phyloP scores from a whole-genome alignment of 1,284 basidiomycete species.

The Coniophora puteana region DNA sequence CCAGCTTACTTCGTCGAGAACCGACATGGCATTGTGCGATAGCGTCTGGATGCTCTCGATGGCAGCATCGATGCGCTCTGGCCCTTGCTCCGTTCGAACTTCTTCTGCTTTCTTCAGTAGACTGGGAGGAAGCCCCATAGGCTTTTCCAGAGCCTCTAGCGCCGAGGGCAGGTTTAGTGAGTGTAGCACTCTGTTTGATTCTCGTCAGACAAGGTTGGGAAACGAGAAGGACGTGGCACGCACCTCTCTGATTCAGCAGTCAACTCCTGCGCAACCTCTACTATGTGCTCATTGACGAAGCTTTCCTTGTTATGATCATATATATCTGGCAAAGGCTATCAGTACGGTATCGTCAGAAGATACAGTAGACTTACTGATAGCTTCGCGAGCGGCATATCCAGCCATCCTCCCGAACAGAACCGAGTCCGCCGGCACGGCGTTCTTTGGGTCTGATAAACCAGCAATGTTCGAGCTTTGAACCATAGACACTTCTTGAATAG shows the following conservation, averaged over 20 bases:
- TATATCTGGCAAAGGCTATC: conserved; percentile 51
- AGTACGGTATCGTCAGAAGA: neutral
- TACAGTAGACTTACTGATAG: conserved; percentile 65
- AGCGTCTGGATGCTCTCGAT: conserved; percentile 74
- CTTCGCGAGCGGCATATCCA: conserved; percentile 86
- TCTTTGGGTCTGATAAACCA: conserved; percentile 62
- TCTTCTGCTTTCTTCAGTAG: conserved; percentile 86
- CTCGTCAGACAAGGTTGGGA: conserved; percentile 6
- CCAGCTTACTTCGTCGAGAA: conserved; percentile 77
- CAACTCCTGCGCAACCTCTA: conserved; percentile 59
- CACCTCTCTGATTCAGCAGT: conserved; percentile 66
- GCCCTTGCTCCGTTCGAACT: conserved; percentile 76
- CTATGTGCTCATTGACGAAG: conserved; percentile 69
- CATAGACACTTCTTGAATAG: conserved; percentile 68
- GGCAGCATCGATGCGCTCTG: conserved; percentile 65
- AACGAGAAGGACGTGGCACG: conserved; percentile 19
- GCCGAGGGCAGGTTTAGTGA: conserved; percentile 81
- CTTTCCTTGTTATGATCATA: conserved; percentile 84
- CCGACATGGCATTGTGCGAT: conserved; percentile 55
- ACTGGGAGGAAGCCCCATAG: conserved; percentile 86
- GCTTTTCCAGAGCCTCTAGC: conserved; percentile 85
- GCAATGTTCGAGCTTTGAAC: conserved; percentile 61
- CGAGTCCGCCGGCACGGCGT: conserved; percentile 41
- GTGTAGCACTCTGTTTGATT: conserved; percentile 62
- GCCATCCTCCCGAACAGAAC: conserved; percentile 78